phyloP scores from a whole-genome alignment of 108 stramenopile genomes.

The Cyclotella baltica region DNA sequence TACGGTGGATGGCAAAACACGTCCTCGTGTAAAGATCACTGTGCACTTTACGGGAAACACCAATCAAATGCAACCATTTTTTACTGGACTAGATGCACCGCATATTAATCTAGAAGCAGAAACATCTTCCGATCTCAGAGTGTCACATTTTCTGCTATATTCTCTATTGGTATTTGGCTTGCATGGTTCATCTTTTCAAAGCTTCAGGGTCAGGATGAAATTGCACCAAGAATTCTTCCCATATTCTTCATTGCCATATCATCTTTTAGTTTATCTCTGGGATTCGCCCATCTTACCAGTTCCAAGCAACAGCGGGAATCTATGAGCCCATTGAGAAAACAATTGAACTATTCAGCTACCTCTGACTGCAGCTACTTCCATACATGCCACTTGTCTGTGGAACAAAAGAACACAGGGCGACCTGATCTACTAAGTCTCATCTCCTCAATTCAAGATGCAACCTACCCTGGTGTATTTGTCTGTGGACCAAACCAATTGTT shows the following conservation, averaged over 20 bases:
- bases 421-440: not conserved
- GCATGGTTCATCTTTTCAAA: not conserved
- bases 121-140: not conserved
- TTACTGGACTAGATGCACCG: not conserved
- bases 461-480: not conserved
- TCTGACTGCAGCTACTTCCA: not conserved
- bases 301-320: not conserved
- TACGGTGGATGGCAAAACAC: not conserved
- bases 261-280: not conserved
- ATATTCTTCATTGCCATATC: not conserved
- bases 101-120: not conserved
- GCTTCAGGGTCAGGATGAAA: not conserved
- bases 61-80: not conserved
- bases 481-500: not conserved
- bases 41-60: constrained; percentile 15
- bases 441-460: not conserved
- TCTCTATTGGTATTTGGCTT: not conserved
- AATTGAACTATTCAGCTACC: not conserved
- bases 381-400: not conserved
- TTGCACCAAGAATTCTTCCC: not conserved
- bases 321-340: not conserved
- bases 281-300: not conserved
- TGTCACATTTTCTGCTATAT: not conserved
- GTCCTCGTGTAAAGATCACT: not conserved
- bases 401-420: not conserved